Evolutionary conservation across 805 yeast genomes (phyloP).

Genomic region (Teunomyces funiuensis): DNA sequence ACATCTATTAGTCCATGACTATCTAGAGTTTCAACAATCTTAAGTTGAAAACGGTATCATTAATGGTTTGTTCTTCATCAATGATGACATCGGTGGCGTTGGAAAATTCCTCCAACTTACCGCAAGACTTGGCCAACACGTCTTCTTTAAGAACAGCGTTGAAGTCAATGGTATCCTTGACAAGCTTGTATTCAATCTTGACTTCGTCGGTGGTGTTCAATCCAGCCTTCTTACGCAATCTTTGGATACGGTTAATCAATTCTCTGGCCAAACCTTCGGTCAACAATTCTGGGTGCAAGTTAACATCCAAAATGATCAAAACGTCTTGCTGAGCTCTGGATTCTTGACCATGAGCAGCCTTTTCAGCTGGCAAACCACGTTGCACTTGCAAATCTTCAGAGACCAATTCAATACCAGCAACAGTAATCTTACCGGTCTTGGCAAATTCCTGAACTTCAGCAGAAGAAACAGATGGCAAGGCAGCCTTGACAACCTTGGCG

Average conservation of each 20-base stretch:
- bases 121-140: constrained; percentile 65
- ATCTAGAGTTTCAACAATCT: constrained; percentile 67
- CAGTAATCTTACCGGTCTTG: constrained; percentile 69
- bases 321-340: constrained; percentile 88
- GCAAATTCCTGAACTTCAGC: constrained; percentile 78
- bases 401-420: constrained; percentile 85
- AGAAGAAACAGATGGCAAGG: constrained; percentile 78
- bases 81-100: constrained; percentile 51
- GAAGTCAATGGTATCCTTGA: constrained; percentile 65
- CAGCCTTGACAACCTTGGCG: constrained; percentile 91
- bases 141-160: constrained; percentile 67
- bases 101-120: constrained; percentile 59
- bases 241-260: constrained; percentile 93
- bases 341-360: constrained; percentile 71
- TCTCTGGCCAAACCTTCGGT: constrained; percentile 97
- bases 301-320: constrained; percentile 83
- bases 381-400: constrained; percentile 87
- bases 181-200: constrained; percentile 71
- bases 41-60: constrained; percentile 75
- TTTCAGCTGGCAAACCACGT: constrained; percentile 79
- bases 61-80: constrained; percentile 80
- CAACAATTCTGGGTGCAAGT: constrained; percentile 81
- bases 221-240: constrained; percentile 94
- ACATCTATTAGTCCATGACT: neutral
- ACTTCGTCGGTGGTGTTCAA: constrained; percentile 95